Evolutionary conservation across 495 filamentous ascomycete species (phyloP), one percentile per base, ranked within the genome.

Genomic region (Penicillium desertorum): DNA sequence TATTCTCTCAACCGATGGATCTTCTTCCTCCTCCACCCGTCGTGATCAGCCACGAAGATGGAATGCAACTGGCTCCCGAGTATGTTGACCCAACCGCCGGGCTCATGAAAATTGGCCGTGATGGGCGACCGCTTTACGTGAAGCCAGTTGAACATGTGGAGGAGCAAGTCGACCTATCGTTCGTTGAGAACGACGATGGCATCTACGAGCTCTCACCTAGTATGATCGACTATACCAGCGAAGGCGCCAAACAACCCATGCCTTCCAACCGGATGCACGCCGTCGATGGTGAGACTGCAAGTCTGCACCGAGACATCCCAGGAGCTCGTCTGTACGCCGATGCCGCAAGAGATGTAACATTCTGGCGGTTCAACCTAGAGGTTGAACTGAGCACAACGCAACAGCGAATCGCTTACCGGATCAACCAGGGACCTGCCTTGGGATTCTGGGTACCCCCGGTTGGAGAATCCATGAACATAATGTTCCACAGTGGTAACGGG

Each of bases 401-500:
- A 66, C 81, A 89, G 56, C 87, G 92, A 45, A 88, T 98, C 62
- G 95, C 92, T 0, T 98, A 98, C 67, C 86, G 94, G 47, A 96
- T 98, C 73, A 98, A 98, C 68, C 81, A 85, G 58, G 94, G 92
- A 5, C 92, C 93, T 7, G 86, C 91, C 14, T 82, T 92, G 25
- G 88, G 86, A 10, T 98, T 98, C 72, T 98, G 94, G 94, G 91
- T 98, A 1, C 94, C 94, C 10, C 89, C 88, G 50, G 80, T 78
- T 49, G 88, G 86, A 22, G 82, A 96, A 72, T 82, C 88, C 8
- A 98, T 98, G 95, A 96, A 98, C 74, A 90, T 96, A 63, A 96
- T 97, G 91, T 98, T 96, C 74, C 83, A 98, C 78, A 93, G 86
- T 68, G 96, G 95, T 79, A 98, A 98, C 71, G 94, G 95, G 41